Base-by-base conservation (phyloP, 768 basidiomycete species). In the Porphyrellus cyaneotinctus region DNA sequence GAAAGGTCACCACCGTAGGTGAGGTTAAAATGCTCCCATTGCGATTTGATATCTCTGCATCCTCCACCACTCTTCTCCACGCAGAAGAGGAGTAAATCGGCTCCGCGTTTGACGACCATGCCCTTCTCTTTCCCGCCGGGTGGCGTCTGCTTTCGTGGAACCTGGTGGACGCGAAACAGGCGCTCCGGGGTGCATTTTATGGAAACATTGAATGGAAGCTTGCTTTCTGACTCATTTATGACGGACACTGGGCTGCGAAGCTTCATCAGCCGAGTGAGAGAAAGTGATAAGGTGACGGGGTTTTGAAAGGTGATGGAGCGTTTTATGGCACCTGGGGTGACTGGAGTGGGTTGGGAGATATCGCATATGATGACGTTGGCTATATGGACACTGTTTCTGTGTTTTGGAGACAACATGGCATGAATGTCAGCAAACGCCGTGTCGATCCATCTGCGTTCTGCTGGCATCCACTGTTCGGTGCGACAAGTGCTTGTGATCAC, bases 361-460 rank as follows among this genome's bases (percentile, higher is more conserved):
- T 65, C 57, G 54, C 64, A 61, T 56, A 66, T 48, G 62, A 65
- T 64, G 42, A 64, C 58, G 26, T 46, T 61, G 35, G 64, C 54
- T 14, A 39, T 33, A 13, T 36, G 53, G 32, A n/a, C 10, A 1
- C 28, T 38, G 13, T 37, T 32, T 2, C 24, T 35, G 7, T 54
- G 43, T 47, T 20, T 56, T 32, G 64, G 38, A 39, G 43, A 56
- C 35, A 61, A 22, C 18, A 64, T 58, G 26, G 58, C 51, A 4
- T 50, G 61, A 12, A 64, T 53, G 31, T 64, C 64, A 4, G 59
- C 38, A 45, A 58, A 47, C 6, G 59, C 62, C 0, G 64, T 58
- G 10, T 66, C 39, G 12, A n/a, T 15, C 65, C 62, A 64, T 44
- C 33, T 52, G 23, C 59, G 65, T 54, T 51, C 62, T n/a, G 44